A percentile compares a stretch with the other conserved stretches of the same genome.
Evolutionary conservation across 495 filamentous ascomycete genomes (phyloP).

Genomic region (Aspergillus hancockii): DNA sequence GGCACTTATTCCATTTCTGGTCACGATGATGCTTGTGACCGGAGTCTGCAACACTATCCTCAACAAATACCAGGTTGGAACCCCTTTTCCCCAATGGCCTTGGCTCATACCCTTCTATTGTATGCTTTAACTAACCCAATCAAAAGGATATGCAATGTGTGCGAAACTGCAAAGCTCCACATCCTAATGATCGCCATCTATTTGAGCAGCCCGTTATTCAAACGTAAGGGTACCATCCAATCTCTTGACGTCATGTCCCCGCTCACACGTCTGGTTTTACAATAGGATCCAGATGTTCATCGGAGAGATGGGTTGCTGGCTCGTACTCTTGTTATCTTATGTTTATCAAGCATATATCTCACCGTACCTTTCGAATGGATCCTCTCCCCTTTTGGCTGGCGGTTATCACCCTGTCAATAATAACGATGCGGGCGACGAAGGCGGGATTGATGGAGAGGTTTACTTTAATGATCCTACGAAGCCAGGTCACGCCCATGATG

Average conservation of each 20-base stretch:
- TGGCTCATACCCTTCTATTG: not conserved
- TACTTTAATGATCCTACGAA: conserved; percentile 51
- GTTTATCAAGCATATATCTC: conserved; percentile 60
- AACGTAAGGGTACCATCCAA: conserved; percentile 54
- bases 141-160: conserved; percentile 93
- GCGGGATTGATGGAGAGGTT: conserved; percentile 28
- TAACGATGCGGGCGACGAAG: conserved; percentile 48
- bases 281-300: conserved; percentile 82
- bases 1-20: conserved; percentile 74
- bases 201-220: conserved; percentile 98
- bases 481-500: conserved; percentile 44
- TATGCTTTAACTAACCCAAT: conserved; percentile 12
- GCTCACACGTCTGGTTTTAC: conserved; percentile 12
- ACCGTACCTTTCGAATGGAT: conserved; percentile 32
- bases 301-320: conserved; percentile 89
- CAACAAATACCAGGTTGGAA: conserved; percentile 85
- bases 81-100: not conserved
- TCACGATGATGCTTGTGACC: conserved; percentile 88
- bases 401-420: conserved; percentile 66
- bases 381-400: conserved; percentile 47
- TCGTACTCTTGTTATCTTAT: conserved; percentile 69
- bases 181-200: conserved; percentile 61
- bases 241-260: conserved; percentile 5
- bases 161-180: conserved; percentile 74
- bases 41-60: conserved; percentile 96